phyloP scores from a whole-genome alignment of 2,329 filamentous ascomycete species.

The Chrysoporthe puriensis region DNA sequence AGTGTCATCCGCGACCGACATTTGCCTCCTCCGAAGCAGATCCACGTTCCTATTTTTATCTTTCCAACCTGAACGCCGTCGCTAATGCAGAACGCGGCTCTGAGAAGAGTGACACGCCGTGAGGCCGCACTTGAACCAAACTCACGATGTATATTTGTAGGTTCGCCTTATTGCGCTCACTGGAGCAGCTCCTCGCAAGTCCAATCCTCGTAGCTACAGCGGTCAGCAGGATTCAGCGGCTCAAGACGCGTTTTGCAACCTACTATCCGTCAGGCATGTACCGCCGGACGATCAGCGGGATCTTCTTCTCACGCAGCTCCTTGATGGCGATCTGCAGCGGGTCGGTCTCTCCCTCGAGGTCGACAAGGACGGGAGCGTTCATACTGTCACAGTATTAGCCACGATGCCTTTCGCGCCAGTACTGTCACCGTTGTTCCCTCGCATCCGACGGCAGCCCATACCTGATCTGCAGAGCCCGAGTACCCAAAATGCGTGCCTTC shows the following conservation, averaged over 20 bases:
- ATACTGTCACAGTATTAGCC: conserved; percentile 63
- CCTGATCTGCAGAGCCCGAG: conserved; percentile 94
- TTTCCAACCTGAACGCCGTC: conserved; percentile 36
- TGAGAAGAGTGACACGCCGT: conserved; percentile 16
- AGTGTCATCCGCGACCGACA: neutral
- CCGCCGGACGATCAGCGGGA: conserved; percentile 89
- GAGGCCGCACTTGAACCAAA: conserved; percentile 15
- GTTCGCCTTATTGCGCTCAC: conserved; percentile 36
- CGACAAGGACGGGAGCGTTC: conserved; percentile 95
- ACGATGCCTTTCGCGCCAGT: neutral
- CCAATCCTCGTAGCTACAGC: conserved; percentile 93
- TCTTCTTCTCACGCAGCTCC: conserved; percentile 97
- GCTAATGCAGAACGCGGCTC: conserved; percentile 36
- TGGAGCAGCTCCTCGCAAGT: conserved; percentile 92
- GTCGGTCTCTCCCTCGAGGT: conserved; percentile 96
- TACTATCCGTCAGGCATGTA: conserved; percentile 97
- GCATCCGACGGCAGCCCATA: conserved; percentile 45
- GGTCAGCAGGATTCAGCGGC: conserved; percentile 3
- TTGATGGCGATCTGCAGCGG: conserved; percentile 97
- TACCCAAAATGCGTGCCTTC: conserved; percentile 88
- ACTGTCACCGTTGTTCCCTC: neutral
- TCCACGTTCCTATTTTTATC: conserved; percentile 12
- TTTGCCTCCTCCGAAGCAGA: conserved; percentile 6
- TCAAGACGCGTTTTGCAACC: conserved; percentile 43
- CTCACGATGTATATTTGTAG: conserved; percentile 9